Base-by-base conservation (phyloP, 805 yeast species). In the Metschnikowia gruessii region DNA sequence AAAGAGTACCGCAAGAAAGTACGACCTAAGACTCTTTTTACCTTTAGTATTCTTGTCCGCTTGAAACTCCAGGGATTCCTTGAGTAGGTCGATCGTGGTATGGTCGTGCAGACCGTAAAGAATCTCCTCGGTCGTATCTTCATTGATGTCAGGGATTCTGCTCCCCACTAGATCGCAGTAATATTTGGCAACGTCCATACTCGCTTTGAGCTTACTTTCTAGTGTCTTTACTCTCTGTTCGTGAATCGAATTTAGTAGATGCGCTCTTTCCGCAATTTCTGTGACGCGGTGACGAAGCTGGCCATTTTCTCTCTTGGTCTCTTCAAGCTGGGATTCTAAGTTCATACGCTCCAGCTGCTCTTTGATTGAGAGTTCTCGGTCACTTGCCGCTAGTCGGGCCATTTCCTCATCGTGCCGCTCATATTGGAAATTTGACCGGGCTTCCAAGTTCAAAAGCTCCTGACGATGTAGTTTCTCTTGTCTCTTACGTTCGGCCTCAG, bases 1-100 rank as follows among this genome's bases (percentile, higher is more conserved):
- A 34, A 57, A 57, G 10, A 51, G 29, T 13, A 47, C 54, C 2
- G 54, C 58, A 7, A 49, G 46, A 10, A 54, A 40, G 33, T 48
- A 55, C 4, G 54, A 32, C 22, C 56, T 49, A 16, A 53, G 51
- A 5, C 19, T 29, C 6, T 35, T 42, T 12, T 13, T 22, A 12
- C 40, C 33, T 24, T 15, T 30, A 12, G 4, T 19, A 11, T 37
- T 12, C 5, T n/a, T n/a, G 11, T 33, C 28, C 13, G 24, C 39
- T 15, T 37, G 45, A 3, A 19, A 22, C 8, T 33, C 46, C 11
- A 46, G 40, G n/a, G 30, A 1, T 6, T 28, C 50, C 22, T 43
- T 44, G 18, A 51, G 45, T 15, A 51, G 37, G 9, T 49, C 39
- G 31, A 51, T 42, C 13, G 54, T 51, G 7, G 45, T 44, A 19